These are phyloP conservation scores for Fusarium succisae DNA, from an alignment of 2,329 filamentous ascomycete genomes.

Conservation along the genomic window DNA sequence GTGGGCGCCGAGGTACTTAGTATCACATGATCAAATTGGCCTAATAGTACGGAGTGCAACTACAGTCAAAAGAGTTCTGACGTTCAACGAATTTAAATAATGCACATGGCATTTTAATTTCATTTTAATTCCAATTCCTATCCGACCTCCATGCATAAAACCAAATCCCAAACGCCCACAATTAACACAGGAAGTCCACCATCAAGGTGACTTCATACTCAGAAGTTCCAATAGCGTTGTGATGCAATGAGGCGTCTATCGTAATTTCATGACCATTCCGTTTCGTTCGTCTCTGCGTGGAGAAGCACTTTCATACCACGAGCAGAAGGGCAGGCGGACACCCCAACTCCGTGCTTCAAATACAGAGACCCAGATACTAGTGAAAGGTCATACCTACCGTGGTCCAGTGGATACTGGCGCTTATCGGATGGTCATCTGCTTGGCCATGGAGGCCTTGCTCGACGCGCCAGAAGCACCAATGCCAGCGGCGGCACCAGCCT, in stretches of 20 bases:
- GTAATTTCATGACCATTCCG: conserved; percentile 41
- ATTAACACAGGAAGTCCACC: conserved; percentile 18
- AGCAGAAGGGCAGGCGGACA: conserved; percentile 53
- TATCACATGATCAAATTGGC: background rate
- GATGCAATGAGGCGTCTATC: conserved; percentile 22
- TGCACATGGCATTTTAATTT: conserved; percentile 28
- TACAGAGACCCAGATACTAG: conserved; percentile 55
- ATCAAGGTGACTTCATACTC: conserved; percentile 6
- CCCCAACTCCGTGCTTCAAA: conserved; percentile 66
- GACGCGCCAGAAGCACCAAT: conserved; percentile 73
- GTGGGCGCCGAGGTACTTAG: background rate
- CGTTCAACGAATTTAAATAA: conserved; percentile 8
- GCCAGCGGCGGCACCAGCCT: conserved; percentile 77
- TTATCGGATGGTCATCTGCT: conserved; percentile 95
- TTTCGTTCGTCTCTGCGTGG: conserved; percentile 52
- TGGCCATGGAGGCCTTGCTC: conserved; percentile 84
- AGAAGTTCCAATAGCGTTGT: conserved; percentile 8
- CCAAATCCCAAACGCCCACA: conserved; percentile 15
- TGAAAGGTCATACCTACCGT: conserved; percentile 60
- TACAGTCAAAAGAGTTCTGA: background rate
- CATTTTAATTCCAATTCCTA: conserved; percentile 6
- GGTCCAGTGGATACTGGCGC: conserved; percentile 42
- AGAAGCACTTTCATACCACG: conserved; percentile 62
- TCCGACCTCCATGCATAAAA: background rate
- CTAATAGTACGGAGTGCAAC: background rate